Evolutionary conservation across 441 rosid genomes (phyloP), one percentile per base, ranked within the genome.

Genomic region (Adansonia gregorii): DNA sequence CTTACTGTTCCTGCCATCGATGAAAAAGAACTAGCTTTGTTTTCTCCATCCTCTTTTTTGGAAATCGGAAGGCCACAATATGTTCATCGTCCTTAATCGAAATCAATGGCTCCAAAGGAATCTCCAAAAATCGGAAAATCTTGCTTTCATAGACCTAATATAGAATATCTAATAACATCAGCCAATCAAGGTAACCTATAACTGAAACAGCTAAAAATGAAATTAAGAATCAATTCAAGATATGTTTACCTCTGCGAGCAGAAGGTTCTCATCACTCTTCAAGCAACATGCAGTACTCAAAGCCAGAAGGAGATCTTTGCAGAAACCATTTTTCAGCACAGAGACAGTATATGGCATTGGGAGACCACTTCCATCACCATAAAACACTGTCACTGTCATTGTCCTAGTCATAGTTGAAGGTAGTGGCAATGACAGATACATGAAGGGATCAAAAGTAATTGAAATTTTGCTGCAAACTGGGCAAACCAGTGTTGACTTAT

Each of bases 401-500:
- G 86, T 77, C 80, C 92, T 88, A 48, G 91, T 85, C 67, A 80
- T 81, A 72, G 81, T 86, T 74, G 92, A 85, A 75, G 92, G 94
- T 60, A 90, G 78, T n/a, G 94, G 94, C 90, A 88, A 78, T 43
- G 92, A 83, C 49, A 90, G 81, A 82, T 88, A 90, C 94, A 90
- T 90, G 80, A 89, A 90, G 39, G 94, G 94, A 72, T 90, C 92
- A 78, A 90, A 90, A 39, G 94, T 90, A 78, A 90, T 83, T 22
- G 94, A 90, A 78, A 88, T 85, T 83, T 90, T 90, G 80, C 83
- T 77, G 79, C 94, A 90, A 69, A 73, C 82, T 72, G 92, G 92
- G 73, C 94, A 90, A 67, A 86, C 91, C 67, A 90, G 77, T 11
- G 92, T 90, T 35, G 94, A 90, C 85, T 90, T 90, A 76, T 90